A percentile compares a stretch with the other conserved stretches of the same genome.
phyloP scores from a whole-genome alignment of 2,329 filamentous ascomycete species.

The Ophiocordyceps unilateralis region DNA sequence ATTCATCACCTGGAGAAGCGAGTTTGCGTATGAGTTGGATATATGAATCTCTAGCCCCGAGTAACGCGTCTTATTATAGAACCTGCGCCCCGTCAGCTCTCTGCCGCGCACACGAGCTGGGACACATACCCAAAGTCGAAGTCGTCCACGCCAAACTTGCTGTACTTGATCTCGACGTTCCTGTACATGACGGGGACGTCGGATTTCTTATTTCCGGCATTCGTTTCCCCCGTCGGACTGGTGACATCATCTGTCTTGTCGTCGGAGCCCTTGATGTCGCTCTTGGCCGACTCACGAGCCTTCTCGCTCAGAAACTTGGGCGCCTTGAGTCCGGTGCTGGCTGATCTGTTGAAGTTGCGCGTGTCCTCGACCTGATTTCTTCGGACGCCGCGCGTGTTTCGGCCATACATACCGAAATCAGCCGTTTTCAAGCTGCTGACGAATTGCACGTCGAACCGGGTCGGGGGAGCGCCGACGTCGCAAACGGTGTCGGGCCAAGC shows the following conservation, averaged over 20 bases:
- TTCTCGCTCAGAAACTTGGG: slow-evolving; percentile 95
- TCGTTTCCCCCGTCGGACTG: slow-evolving; percentile 48
- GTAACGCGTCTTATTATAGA: slow-evolving; percentile 84
- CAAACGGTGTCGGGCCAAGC: slow-evolving; percentile 79
- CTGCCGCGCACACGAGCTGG: not conserved
- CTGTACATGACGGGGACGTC: slow-evolving; percentile 82
- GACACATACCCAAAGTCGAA: slow-evolving; percentile 75
- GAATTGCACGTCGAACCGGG: slow-evolving; percentile 55
- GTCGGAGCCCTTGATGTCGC: slow-evolving; percentile 22
- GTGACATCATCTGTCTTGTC: slow-evolving; percentile 37
- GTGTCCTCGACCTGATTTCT: slow-evolving; percentile 77
- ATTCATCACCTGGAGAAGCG: slow-evolving; percentile 76
- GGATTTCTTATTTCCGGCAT: slow-evolving; percentile 57
- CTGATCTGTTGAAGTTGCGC: slow-evolving; percentile 41
- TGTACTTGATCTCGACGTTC: slow-evolving; percentile 96
- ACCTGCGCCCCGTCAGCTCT: slow-evolving; percentile 32
- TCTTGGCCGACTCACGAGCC: slow-evolving; percentile 47
- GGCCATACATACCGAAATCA: slow-evolving; percentile 64
- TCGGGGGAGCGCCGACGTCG: slow-evolving; percentile 69
- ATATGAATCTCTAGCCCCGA: slow-evolving; percentile 95
- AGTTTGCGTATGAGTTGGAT: slow-evolving; percentile 88
- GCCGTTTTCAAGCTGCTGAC: slow-evolving; percentile 50
- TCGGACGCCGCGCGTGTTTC: slow-evolving; percentile 53
- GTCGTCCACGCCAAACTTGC: slow-evolving; percentile 96
- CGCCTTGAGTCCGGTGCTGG: slow-evolving; percentile 45